A percentile compares a stretch with the other conserved stretches of the same genome.
Evolutionary conservation across 106 monocot species (phyloP).

Genomic region (Iris macrosiphon): DNA sequence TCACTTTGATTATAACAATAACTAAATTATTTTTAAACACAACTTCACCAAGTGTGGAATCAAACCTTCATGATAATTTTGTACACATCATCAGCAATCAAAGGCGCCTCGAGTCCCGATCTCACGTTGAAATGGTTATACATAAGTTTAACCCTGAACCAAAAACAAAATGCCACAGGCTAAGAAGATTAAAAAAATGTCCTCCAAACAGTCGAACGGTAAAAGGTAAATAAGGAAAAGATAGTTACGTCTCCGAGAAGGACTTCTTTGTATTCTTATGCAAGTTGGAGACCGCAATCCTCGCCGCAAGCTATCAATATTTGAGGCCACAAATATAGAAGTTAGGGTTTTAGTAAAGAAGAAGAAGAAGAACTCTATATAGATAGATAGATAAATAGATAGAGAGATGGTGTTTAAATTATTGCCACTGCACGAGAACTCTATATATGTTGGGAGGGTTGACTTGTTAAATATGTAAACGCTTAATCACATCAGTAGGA

Average conservation of each 20-base stretch:
- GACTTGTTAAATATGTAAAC: too few relatives aligned
- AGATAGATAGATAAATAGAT: too few relatives aligned
- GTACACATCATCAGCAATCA: slow-evolving; percentile 86
- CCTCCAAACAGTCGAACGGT: too few relatives aligned
- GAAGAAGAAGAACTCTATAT: background rate
- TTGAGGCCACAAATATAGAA: background rate
- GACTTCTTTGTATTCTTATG: slow-evolving; percentile 86
- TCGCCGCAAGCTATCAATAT: slow-evolving; percentile 63
- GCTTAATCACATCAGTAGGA: too few relatives aligned
- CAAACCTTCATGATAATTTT: slow-evolving; percentile 90
- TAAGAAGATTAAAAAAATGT: too few relatives aligned
- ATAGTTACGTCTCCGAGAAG: slow-evolving; percentile 80
- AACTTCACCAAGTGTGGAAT: too few relatives aligned
- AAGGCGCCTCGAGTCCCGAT: slow-evolving; percentile 52
- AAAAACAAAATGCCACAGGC: background rate
- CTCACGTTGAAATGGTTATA: slow-evolving; percentile 57
- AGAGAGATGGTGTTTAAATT: too few relatives aligned
- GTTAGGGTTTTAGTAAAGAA: background rate
- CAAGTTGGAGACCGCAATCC: slow-evolving; percentile 87
- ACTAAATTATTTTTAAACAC: too few relatives aligned
- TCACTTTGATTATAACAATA: too few relatives aligned
- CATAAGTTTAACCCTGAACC: slow-evolving; percentile 72
- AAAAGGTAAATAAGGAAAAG: background rate
- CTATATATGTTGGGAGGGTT: too few relatives aligned
- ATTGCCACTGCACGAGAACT: too few relatives aligned